Evolutionary conservation across 257 asterid species (phyloP).

Genomic region (Primulina tabacum): DNA sequence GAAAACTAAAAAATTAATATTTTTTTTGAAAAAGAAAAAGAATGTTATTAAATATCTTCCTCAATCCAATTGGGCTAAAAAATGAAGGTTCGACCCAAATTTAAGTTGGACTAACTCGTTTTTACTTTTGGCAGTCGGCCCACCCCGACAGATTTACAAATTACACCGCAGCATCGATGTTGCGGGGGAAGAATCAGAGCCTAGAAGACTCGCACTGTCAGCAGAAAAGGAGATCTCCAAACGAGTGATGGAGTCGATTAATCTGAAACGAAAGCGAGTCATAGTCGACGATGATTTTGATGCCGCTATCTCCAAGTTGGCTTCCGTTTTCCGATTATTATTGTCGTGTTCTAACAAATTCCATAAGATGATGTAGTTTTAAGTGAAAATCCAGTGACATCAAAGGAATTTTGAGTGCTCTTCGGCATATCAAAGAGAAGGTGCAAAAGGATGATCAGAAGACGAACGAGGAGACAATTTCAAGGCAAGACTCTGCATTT

Average conservation of each 20-base stretch:
- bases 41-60: too few species aligned
- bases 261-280: slow-evolving; percentile 47
- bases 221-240: slow-evolving; percentile 54
- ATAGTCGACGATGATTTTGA: slow-evolving; percentile 72
- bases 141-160: background rate
- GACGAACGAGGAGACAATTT: slow-evolving; percentile 89
- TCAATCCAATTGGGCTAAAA: background rate
- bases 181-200: slow-evolving; percentile 6
- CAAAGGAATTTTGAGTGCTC: slow-evolving; percentile 81
- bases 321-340: background rate
- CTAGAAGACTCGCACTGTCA: slow-evolving; percentile 43
- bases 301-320: slow-evolving; percentile 66
- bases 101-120: background rate
- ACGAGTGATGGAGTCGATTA: slow-evolving; percentile 51
- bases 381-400: slow-evolving; percentile 55
- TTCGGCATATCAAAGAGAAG: slow-evolving; percentile 83
- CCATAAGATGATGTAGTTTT: slow-evolving; percentile 4
- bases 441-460: slow-evolving; percentile 81
- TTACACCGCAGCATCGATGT: background rate
- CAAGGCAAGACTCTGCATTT: slow-evolving; percentile 49
- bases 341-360: background rate
- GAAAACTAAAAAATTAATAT: too few species aligned
- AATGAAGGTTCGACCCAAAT: background rate
- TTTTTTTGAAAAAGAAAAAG: too few species aligned
- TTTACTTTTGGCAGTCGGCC: background rate